Evolutionary conservation across 2,329 filamentous ascomycete species (phyloP).

Genomic region (Penicillium polonicum): DNA sequence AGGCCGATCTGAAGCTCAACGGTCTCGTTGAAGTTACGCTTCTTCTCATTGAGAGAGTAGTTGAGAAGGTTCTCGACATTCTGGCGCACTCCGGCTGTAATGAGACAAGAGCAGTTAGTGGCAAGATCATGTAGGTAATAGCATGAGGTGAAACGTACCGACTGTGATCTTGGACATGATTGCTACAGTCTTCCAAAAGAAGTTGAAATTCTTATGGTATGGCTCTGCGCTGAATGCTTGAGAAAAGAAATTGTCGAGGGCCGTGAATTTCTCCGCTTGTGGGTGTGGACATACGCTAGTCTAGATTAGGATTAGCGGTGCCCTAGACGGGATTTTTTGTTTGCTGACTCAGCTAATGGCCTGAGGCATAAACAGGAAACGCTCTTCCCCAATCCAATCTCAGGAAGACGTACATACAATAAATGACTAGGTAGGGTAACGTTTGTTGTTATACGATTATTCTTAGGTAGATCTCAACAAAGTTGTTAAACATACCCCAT

Average conservation of each 20-base stretch:
- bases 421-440: no score
- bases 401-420: no score
- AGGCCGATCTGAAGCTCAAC: constrained; percentile 82
- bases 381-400: neutral
- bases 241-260: constrained; percentile 26
- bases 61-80: constrained; percentile 92
- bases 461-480: neutral
- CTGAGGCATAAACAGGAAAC: neutral
- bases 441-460: neutral
- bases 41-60: constrained; percentile 94
- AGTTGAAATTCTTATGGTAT: constrained; percentile 69
- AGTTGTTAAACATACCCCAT: no score
- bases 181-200: constrained; percentile 83
- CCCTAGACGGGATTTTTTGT: constrained; percentile 18
- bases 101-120: constrained; percentile 15
- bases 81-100: constrained; percentile 81
- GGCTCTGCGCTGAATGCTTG: constrained; percentile 52
- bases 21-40: constrained; percentile 96
- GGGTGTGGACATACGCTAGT: constrained; percentile 32
- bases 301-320: constrained; percentile 30
- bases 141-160: constrained; percentile 42
- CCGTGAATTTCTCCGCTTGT: constrained; percentile 42
- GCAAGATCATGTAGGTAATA: neutral
- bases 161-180: constrained; percentile 60
- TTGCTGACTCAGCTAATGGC: constrained; percentile 11